Evolutionary conservation across 2,329 filamentous ascomycete genomes (phyloP), one percentile per base, ranked within the genome.

Genomic region (Colletotrichum shisoi): DNA sequence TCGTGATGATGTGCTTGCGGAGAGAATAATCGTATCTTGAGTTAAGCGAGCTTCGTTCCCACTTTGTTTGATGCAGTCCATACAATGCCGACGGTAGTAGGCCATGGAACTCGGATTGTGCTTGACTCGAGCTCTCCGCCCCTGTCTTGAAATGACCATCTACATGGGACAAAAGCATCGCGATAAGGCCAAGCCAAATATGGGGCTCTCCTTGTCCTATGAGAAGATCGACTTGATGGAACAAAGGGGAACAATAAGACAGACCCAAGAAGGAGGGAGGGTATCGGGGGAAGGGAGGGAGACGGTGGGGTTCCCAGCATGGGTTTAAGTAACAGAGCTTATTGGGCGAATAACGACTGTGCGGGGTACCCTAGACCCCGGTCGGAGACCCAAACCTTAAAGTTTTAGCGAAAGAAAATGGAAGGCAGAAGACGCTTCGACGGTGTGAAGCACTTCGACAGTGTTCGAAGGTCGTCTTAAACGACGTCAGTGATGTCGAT

Each of bases 321-420:
- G 31, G 31, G 31, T 9, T 34, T 2, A 31, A 9, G 31, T 34
- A 34, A 34, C 31, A 34, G n/a, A 31, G 5, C 24, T 52, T 4
- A 53, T 60, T 60, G 17, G 8, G 17, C 1, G 17, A 46, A 17
- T 45, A 12, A 19, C 21, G 40, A 31, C 40, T 21, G 31, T 19
- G 49, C 49, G n/a, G 49, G 17, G 12, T 27, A 11, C 27, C 24
- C 42, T 11, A 11, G 6, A 9, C 44, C 57, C 49, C 12, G 19
- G 45, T 37, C 45, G 7, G 31, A 39, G 44, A 19, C 37, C 62
- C 24, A 39, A 65, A 65, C 66, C 42, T 39, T 52, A 68, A 61
- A 56, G 45, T 24, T 24, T 44, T 27, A 51, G 44, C 56, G 39
- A 60, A 37, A 17, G 56, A 21, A 9, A 31, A 56, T 44, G 39